Evolutionary conservation across 1,284 basidiomycete species (phyloP), one percentile per base, ranked within the genome.

Genomic region (Moniliella sp.): DNA sequence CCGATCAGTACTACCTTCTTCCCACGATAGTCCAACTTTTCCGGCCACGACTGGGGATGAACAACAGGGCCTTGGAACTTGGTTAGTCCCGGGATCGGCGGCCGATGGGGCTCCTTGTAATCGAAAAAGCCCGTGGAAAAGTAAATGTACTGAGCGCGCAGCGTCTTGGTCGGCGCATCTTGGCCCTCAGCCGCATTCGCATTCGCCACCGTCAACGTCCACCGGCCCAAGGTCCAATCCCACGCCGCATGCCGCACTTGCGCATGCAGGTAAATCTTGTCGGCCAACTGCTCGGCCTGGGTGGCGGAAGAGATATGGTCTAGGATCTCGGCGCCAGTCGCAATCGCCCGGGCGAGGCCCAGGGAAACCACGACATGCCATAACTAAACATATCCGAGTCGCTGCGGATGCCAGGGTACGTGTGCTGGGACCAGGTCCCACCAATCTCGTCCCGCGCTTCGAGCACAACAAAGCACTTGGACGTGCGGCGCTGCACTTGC

Each of bases 1-100:
- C 53, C 53, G 16, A 57, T 47, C 32, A 57, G 43, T n/a, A 50
- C 53, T n/a, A 57, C 50, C 18, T 44, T 38, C 46, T 57, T 57
- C 35, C 39, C 53, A 14, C 38, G 40, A 33, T 56, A 50, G 42
- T 57, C 47, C 19, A 41, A 29, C 17, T 33, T 28, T 18, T 26
- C 33, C 13, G 37, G 37, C n/a, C n/a, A n/a, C n/a, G n/a, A n/a
- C n/a, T n/a, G n/a, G 1, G 53, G 53, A 40, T 56, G 49, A 3
- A 56, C 42, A 15, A 57, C 37, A 27, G 45, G 36, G 28, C 53
- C 53, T 34, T 48, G 43, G 36, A 51, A 57, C 37, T 54, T 50
- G 15, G 41, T 18, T 18, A 46, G 42, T n/a, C 53, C 53, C 5
- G 51, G 49, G 18, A 57, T 43, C 7, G 45, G 40, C 16, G 53